phyloP scores from a whole-genome alignment of 345 rosid genomes.

The Turnera subulata region DNA sequence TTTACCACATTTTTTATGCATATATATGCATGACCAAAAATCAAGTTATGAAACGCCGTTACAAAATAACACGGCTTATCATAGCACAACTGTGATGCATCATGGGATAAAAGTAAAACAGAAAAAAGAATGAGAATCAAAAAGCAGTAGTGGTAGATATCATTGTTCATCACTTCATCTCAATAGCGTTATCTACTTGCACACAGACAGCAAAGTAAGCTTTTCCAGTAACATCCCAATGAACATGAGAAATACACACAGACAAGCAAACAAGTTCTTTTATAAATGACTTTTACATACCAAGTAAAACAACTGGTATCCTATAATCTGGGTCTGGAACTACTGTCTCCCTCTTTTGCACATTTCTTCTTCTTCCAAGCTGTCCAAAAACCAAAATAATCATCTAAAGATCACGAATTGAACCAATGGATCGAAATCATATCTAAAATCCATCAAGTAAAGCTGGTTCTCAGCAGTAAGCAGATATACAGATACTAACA shows the following conservation, averaged over 20 bases:
- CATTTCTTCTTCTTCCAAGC: slow-evolving; percentile 50
- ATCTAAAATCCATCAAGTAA: slow-evolving; percentile 1
- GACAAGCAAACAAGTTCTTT: neutral
- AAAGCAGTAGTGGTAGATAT: too few species aligned
- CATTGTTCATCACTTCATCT: too few species aligned
- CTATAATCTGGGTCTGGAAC: slow-evolving; percentile 66
- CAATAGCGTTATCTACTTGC: too few species aligned
- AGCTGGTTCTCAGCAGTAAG: too few species aligned
- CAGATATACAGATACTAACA: neutral
- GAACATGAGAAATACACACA: neutral
- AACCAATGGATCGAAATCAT: slow-evolving; percentile 2
- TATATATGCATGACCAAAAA: too few species aligned
- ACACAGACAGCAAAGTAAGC: neutral
- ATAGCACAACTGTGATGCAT: neutral
- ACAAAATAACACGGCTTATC: neutral
- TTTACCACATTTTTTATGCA: too few species aligned
- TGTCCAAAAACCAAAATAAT: slow-evolving; percentile 22
- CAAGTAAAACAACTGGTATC: slow-evolving; percentile 52
- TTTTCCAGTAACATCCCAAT: neutral
- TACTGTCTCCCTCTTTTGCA: slow-evolving; percentile 45
- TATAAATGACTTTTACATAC: slow-evolving; percentile 24
- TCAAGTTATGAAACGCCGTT: neutral
- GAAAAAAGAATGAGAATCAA: too few species aligned
- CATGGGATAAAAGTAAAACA: too few species aligned
- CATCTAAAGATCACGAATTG: slow-evolving; percentile 2